phyloP scores from a whole-genome alignment of 208 protist species.

The Crithidia fasciculata region DNA sequence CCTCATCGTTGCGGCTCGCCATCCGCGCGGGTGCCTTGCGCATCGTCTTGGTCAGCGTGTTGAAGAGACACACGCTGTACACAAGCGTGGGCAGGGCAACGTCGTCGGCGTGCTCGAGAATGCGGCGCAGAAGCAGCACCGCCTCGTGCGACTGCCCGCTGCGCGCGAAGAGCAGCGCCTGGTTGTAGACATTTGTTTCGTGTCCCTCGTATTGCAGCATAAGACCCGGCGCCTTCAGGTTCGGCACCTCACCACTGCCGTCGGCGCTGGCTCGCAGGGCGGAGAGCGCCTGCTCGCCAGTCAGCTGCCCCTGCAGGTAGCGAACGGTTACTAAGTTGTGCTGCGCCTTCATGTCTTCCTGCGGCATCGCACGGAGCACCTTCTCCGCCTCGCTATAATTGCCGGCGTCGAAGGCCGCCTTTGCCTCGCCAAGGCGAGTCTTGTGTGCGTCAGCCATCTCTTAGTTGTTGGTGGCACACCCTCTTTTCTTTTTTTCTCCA shows the following conservation, averaged over 20 bases:
- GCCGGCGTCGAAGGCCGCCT: conserved; percentile 67
- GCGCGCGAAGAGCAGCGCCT: conserved; percentile 67
- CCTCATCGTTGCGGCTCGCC: conserved; percentile 68
- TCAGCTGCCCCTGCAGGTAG: conserved; percentile 63
- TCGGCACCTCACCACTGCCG: conserved; percentile 29
- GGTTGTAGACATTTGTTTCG: conserved; percentile 83
- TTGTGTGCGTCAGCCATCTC: conserved; percentile 26
- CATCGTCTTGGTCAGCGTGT: conserved; percentile 71
- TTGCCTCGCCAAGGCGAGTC: conserved; percentile 61
- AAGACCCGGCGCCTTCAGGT: conserved; percentile 38
- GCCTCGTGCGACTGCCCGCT: conserved; percentile 70
- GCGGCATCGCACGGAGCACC: conserved; percentile 61
- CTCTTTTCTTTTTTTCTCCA: conserved; percentile 5
- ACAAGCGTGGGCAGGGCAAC: conserved; percentile 59
- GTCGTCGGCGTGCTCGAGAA: conserved; percentile 64
- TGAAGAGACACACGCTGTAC: conserved; percentile 77
- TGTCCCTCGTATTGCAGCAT: conserved; percentile 82
- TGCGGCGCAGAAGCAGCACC: conserved; percentile 63
- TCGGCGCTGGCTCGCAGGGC: conserved; percentile 34
- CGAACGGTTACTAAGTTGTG: conserved; percentile 84
- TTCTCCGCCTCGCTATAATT: conserved; percentile 73
- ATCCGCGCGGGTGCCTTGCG: conserved; percentile 50
- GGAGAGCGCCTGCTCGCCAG: conserved; percentile 56
- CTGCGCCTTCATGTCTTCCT: conserved; percentile 80
- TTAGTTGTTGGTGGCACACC: not conserved